Evolutionary conservation across 1,284 basidiomycete species (phyloP), one percentile per base, ranked within the genome.

Genomic region (Lignosus rhinocerotis): DNA sequence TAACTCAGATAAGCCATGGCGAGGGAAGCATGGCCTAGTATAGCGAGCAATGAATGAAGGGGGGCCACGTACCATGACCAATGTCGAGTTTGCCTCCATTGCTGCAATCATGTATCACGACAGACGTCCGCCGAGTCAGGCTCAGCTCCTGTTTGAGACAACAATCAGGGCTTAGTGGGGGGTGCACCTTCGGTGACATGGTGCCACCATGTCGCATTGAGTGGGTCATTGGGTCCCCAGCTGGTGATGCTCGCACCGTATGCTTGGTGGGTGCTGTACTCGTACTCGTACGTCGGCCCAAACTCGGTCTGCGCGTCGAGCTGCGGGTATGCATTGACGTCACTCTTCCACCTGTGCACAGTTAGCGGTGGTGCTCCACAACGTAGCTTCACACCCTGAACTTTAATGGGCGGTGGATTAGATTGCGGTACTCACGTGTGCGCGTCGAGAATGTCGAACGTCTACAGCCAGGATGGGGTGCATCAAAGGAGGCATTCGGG

Each of bases 121-220:
- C 11, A 6, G 10, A 38, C 36, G 36, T 10, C 11, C 11, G 36
- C 11, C 36, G 16, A 38, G 36, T 38, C 36, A 6, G 36, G 16
- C 10, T 11, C 36, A 38, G 16, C 36, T 11, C 10, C 36, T 38
- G 11, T 16, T 10, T 16, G 10, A 11, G 36, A 38, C 36, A 38
- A 38, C 11, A 6, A 38, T 38, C 36, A 2, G 36, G 36, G 11
- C 16, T 16, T 10, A 38, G 25, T 25, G 25, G 16, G 8, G 41
- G 30, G 75, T 76, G 60, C 58, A 85, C 87, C 81, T 75, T 93
- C 89, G 3, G 92, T 93, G 42, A 93, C 84, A 30, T 74, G 80
- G 66, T 92, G 89, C 90, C 90, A 93, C 85, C 88, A 93, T 6
- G 91, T 92, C 16, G 87, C 89, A 65, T 93, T 93, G 56, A 93